Base-by-base conservation (phyloP, 192 early-diverging fungal genomes). In the Mortierella hygrophila region DNA sequence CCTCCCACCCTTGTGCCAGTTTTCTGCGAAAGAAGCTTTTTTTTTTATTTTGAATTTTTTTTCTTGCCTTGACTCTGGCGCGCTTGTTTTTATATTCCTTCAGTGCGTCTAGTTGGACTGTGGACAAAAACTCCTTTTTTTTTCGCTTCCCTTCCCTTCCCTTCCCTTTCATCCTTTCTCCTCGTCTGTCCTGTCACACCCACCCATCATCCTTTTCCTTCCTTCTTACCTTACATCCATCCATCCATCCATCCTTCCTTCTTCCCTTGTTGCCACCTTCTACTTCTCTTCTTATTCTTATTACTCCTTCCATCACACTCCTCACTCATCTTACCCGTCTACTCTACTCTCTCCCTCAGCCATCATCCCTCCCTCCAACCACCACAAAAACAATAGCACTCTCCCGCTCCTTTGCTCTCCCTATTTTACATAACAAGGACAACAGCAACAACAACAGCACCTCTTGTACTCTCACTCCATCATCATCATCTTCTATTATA, bases 401-500 rank as follows among this genome's bases (percentile, higher is more conserved):
- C 72, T 72, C 76, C 70, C 41, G 75, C 23, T 38, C 42, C 23
- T 63, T 35, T 57, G 44, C 44, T 15, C 44, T 46, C 44, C 44
- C 44, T 13, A 46, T 46, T 11, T 13, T 9, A 65, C 29, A 47
- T 18, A n/a, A 6, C 20, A 52, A 52, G 18, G 20, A 52, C 49
- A 52, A 21, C 18, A 52, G 5, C 49, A 52, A 52, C 18, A 18
- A 49, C 47, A 52, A 20, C 49, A 52, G 44, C 49, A 52, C 15
- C 10, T 20, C 49, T 52, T 52, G 49, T 21, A 52, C 49, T 40
- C 3, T 40, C 38, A 20, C 69, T 70, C 38, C 69, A 70, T 70
- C 69, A 70, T 72, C 35, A 74, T 49, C 46, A 71, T 68, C 55
- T 44, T 70, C 78, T 72, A 10, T 74, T 41, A 20, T 5, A 52